A percentile compares a stretch with the other conserved stretches of the same genome.
Conservation (phyloP, 208 protist genomes). For the Leishmania braziliensis region DNA sequence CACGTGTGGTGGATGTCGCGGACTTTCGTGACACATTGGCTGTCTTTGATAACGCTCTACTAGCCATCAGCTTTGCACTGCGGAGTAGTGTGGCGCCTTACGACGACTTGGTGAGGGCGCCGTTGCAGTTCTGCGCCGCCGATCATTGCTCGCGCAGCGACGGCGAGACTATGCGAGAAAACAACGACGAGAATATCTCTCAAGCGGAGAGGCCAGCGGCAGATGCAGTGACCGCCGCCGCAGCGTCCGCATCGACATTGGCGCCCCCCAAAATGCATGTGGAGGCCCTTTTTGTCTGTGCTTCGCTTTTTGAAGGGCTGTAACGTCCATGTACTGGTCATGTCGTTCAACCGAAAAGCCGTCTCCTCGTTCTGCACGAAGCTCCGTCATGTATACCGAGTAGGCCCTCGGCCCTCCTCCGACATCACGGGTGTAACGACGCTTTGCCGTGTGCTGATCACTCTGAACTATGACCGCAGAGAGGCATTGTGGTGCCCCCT, state of each 20-base stretch:
- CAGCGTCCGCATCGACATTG: slow-evolving; percentile 1
- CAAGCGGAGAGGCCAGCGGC: neutral
- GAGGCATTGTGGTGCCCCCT: slow-evolving; percentile 56
- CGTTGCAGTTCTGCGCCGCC: slow-evolving; percentile 32
- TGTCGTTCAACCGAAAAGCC: slow-evolving; percentile 33
- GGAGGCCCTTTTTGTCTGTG: slow-evolving; percentile 32
- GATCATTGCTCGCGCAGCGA: neutral
- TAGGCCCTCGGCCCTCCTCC: neutral
- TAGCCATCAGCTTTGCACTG: slow-evolving; percentile 58
- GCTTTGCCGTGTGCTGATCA: slow-evolving; percentile 38
- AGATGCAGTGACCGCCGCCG: neutral
- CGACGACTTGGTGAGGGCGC: slow-evolving; percentile 56
- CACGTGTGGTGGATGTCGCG: slow-evolving; percentile 12
- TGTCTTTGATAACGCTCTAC: slow-evolving; percentile 53
- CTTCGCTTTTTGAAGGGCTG: slow-evolving; percentile 50
- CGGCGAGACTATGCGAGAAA: neutral
- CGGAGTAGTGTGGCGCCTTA: slow-evolving; percentile 54
- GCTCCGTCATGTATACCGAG: slow-evolving; percentile 25
- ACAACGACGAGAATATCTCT: neutral
- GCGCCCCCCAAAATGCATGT: slow-evolving; percentile 3
- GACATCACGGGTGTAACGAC: neutral
- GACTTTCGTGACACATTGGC: slow-evolving; percentile 49
- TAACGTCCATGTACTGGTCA: slow-evolving; percentile 53
- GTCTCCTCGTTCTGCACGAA: slow-evolving; percentile 53
- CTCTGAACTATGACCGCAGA: slow-evolving; percentile 53